A percentile compares a stretch with the other conserved stretches of the same genome.
These are phyloP conservation scores for Thalassiosira pacifica DNA, from an alignment of 352 stramenopile species.

Conservation along the genomic window DNA sequence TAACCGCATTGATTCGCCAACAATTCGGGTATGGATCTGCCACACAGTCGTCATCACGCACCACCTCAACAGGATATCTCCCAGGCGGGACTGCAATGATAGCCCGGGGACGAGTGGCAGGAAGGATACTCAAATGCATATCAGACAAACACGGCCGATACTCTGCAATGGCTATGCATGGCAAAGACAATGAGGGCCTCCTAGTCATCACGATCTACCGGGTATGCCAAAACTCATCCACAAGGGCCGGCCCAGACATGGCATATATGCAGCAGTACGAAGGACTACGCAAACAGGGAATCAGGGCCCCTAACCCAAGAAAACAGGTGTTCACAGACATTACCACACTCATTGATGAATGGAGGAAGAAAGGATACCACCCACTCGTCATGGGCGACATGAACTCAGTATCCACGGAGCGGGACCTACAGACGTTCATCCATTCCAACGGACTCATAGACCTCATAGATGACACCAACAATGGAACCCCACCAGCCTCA, in stretches of 20 bases:
- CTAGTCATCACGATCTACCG: neutral
- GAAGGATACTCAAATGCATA: neutral
- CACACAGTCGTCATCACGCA: neutral
- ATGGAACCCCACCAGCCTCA: too few species aligned
- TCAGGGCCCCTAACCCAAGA: too few species aligned
- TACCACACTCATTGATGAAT: too few species aligned
- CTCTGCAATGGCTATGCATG: neutral
- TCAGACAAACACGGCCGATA: neutral
- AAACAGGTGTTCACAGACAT: too few species aligned
- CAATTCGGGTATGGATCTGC: neutral
- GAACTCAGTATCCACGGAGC: neutral
- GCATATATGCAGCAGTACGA: constrained; percentile 23
- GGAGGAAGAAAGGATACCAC: too few species aligned
- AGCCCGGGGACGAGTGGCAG: too few species aligned
- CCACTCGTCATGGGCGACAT: neutral
- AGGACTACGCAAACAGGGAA: neutral
- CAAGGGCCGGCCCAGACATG: neutral
- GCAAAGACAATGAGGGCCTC: neutral
- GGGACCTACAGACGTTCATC: neutral
- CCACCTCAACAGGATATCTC: too few species aligned
- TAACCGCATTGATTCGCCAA: neutral
- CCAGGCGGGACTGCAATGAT: neutral
- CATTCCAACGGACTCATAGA: neutral
- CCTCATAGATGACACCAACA: too few species aligned
- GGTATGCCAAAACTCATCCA: neutral